phyloP scores from a whole-genome alignment of 2,329 filamentous ascomycete genomes.

The Scedosporium apiospermum region DNA sequence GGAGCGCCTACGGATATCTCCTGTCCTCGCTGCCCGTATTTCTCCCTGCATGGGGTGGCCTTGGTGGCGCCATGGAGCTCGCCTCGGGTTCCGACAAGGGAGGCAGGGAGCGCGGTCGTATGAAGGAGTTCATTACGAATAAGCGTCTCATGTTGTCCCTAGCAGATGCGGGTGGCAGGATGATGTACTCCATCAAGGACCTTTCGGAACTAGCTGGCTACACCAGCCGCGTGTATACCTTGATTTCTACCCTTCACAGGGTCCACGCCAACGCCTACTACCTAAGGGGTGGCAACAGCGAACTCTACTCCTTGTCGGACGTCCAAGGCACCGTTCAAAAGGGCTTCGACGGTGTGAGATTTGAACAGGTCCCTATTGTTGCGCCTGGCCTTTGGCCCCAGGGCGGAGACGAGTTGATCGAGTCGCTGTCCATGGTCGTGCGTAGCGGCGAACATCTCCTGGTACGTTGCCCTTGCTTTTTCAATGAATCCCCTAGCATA shows the following conservation, averaged over 20 bases:
- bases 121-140: conserved; percentile 99
- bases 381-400: conserved; percentile 81
- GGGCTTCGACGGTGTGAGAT: conserved; percentile 86
- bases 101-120: conserved; percentile 69
- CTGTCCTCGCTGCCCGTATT: conserved; percentile 90
- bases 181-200: conserved; percentile 99
- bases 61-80: conserved; percentile 64
- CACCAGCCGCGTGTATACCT: conserved; percentile 88
- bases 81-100: conserved; percentile 37
- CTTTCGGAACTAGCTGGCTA: conserved; percentile 91
- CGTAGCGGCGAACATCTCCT: conserved; percentile 86
- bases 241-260: conserved; percentile 89
- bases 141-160: conserved; percentile 96
- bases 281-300: conserved; percentile 52
- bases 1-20: conserved; percentile 95
- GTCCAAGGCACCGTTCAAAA: conserved; percentile 89
- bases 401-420: conserved; percentile 84
- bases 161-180: conserved; percentile 87
- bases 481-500: neutral
- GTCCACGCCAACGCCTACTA: conserved; percentile 88
- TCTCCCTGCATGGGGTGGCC: conserved; percentile 84
- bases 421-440: conserved; percentile 81
- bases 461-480: neutral
- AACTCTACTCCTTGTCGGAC: conserved; percentile 83
- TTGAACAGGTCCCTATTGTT: conserved; percentile 89